Base-by-base conservation (phyloP, 2,329 filamentous ascomycete genomes). In the Zasmidium angulare region DNA sequence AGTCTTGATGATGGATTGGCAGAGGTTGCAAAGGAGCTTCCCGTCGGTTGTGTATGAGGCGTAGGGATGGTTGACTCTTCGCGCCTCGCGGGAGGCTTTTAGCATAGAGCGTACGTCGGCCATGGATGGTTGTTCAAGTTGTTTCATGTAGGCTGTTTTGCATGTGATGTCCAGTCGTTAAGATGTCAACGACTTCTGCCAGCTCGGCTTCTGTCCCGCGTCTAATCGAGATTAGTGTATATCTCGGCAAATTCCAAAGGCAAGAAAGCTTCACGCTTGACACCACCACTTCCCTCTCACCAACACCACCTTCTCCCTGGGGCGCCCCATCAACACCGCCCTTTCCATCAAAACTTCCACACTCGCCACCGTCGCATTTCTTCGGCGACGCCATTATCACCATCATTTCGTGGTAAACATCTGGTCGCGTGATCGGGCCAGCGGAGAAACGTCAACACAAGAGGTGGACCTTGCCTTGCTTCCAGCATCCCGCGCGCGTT, bases 61-160 rank as follows among this genome's bases (percentile, higher is more conserved):
- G 67, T 88, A 80, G 2, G 88, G 85, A 68, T 91, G 87, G 53
- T 86, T 82, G 68, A 93, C 86, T 64, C 89, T 85, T 58, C 91
- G 86, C 62, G 88, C 84, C 57, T 86, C 86, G 65, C 90, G 86
- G 75, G 93, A 89, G 70, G 87, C 88, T 67, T 90, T 89, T 59
- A 96, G 83, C 51, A 96, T 84, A 36, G 89, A 85, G 68, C 91
- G 88, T 23, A 91, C 88, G 75, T 96, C 90, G 66, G 90, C 82
- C 89, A 95, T 93, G 40, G 31, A n/a, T 52, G 48, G 36, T 51
- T 49, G 40, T 46, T 43, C 36, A 14, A 52, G 3, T 52, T 40
- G 50, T 21, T 4, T 29, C 26, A 29, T 6, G 11, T 17, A 43
- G 36, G 14, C 36, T 17, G 36, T 43, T 43, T 43, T 43, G 36